phyloP scores from a whole-genome alignment of 306 rosid species.

The Dicorynia guianensis region DNA sequence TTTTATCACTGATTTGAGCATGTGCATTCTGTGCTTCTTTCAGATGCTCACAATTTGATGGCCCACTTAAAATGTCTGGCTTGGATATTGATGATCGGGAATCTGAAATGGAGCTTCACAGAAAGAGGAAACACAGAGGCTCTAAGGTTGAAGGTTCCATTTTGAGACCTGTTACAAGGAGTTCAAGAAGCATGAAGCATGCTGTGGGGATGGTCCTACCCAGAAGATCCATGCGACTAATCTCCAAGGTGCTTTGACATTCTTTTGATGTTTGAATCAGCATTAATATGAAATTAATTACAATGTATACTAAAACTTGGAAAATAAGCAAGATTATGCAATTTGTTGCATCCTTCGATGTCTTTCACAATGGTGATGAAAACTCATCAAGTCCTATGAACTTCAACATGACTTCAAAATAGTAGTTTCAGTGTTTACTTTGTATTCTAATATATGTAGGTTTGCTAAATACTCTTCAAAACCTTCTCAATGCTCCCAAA shows the following conservation, averaged over 20 bases:
- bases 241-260: conserved; percentile 51
- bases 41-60: conserved; percentile 69
- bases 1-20: conserved; percentile 32
- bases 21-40: conserved; percentile 40
- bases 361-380: conserved; percentile 7
- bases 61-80: conserved; percentile 51
- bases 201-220: conserved; percentile 33
- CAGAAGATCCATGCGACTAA: conserved; percentile 69
- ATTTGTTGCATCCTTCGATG: not conserved
- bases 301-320: not conserved
- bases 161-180: conserved; percentile 47
- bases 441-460: not conserved
- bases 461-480: conserved; percentile 1
- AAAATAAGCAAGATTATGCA: conserved; percentile 2
- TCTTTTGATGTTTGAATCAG: conserved; percentile 2
- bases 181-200: conserved; percentile 64
- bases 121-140: conserved; percentile 54
- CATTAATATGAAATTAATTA: conserved; percentile 5
- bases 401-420: no score
- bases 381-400: not conserved
- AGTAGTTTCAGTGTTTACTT: not conserved
- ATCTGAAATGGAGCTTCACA: conserved; percentile 45
- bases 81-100: conserved; percentile 40
- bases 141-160: conserved; percentile 43
- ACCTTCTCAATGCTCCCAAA: conserved; percentile 4